Evolutionary conservation across 225 moss, liverwort and hornwort genomes (phyloP), one percentile per base, ranked within the genome.

Genomic region (Sphagnum contortum): DNA sequence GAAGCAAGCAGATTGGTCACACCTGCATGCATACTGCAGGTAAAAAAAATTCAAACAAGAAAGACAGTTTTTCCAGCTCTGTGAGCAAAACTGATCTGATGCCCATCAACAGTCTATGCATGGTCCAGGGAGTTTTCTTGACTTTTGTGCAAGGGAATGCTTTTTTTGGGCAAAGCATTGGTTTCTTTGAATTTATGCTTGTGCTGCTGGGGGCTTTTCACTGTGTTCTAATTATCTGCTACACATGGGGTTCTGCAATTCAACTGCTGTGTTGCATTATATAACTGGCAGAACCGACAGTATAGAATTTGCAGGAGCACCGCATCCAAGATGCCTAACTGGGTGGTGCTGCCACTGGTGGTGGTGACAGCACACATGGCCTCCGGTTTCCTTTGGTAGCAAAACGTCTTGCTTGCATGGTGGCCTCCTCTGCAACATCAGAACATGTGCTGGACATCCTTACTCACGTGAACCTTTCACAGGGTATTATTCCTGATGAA

Each of bases 401-500:
- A 63, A 83, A 80, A 68, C 79, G 91, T 62, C 69, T 88, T 45
- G 88, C 83, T 46, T 88, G 88, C 74, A 86, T 86, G 88, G 77
- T 88, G 57, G 55, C 67, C 61, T 77, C 75, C 49, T 77, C 75
- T 5, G 73, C 70, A 57, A 66, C 66, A 45, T 73, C 90, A 71
- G 69, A 83, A 52, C 73, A 80, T 64, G 72, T 63, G 44, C 83
- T 91, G 5, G 83, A 88, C 76, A 76, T 83, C 66, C 83, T 91
- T 61, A 75, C 81, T 13, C 63, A 83, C 66, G 70, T 76, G 70
- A 74, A 72, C 56, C 77, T 91, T 58, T 67, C 81, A 47, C 67
- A 76, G 63, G 83, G 83, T 12, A 71, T 29, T 29, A 29, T 80
- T 68, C 81, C 88, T 80, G 68, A 69, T 48, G 66, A 74, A 73